Evolutionary conservation across 108 stramenopile species (phyloP).

Genomic region (Cyclotella choctawhatcheeana): DNA sequence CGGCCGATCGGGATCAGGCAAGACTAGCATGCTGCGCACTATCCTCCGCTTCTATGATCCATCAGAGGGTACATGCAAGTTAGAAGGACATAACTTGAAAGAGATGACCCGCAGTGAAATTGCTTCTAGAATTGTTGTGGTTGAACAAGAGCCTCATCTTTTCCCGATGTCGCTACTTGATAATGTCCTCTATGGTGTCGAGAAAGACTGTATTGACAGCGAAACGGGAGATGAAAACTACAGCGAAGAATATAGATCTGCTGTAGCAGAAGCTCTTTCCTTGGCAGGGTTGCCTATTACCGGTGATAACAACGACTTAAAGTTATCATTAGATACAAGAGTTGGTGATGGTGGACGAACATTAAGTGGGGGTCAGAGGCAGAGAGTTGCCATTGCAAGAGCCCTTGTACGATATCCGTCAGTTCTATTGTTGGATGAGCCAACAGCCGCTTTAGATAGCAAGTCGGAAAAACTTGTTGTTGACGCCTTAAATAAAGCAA

Average conservation of each 20-base stretch:
- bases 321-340: slow-evolving; percentile 83
- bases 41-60: slow-evolving; percentile 96
- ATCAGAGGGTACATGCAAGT: slow-evolving; percentile 64
- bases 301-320: slow-evolving; percentile 73
- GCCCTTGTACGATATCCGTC: slow-evolving; percentile 85
- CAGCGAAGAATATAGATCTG: slow-evolving; percentile 59
- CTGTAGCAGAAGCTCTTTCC: slow-evolving; percentile 59
- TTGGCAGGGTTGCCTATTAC: slow-evolving; percentile 73
- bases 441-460: slow-evolving; percentile 82
- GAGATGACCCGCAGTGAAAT: slow-evolving; percentile 79
- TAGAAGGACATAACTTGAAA: slow-evolving; percentile 84
- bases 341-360: slow-evolving; percentile 94
- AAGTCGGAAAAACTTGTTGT: slow-evolving; percentile 81
- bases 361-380: slow-evolving; percentile 91
- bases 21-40: slow-evolving; percentile 86
- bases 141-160: slow-evolving; percentile 91
- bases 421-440: slow-evolving; percentile 91
- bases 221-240: slow-evolving; percentile 71
- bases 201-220: slow-evolving; percentile 70
- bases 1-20: slow-evolving; percentile 92
- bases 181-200: slow-evolving; percentile 91
- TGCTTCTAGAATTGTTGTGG: slow-evolving; percentile 72
- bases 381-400: slow-evolving; percentile 93
- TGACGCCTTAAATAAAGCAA: slow-evolving; percentile 64
- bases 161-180: slow-evolving; percentile 91